Percentiles rank a stretch among this genome's conserved stretches.
These are phyloP conservation scores for Niebla homalea DNA, from an alignment of 495 filamentous ascomycete genomes.

Conservation along the genomic window DNA sequence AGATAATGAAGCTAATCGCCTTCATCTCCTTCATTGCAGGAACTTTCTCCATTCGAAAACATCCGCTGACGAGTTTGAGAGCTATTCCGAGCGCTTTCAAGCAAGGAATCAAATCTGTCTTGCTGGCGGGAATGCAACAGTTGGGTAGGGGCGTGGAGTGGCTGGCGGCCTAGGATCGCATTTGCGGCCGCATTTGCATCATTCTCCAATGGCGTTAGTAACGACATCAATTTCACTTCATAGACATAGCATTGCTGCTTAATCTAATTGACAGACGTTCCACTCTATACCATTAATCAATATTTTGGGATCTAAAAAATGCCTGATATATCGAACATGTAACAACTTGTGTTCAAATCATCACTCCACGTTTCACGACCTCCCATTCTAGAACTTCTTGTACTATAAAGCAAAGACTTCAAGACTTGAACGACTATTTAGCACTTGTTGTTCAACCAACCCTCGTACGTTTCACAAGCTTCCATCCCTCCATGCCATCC, in stretches of 20 bases:
- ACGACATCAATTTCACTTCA: too few relatives aligned
- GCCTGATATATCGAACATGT: too few relatives aligned
- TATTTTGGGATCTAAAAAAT: too few relatives aligned
- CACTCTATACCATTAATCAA: too few relatives aligned
- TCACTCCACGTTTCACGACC: too few relatives aligned
- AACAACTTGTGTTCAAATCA: too few relatives aligned
- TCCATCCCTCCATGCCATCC: background rate
- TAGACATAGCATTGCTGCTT: too few relatives aligned
- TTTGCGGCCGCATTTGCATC: background rate
- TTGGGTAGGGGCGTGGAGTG: background rate
- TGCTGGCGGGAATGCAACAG: background rate
- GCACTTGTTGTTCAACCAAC: background rate
- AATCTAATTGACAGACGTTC: too few relatives aligned
- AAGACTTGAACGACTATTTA: too few relatives aligned
- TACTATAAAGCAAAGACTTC: too few relatives aligned
- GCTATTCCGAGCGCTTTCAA: background rate
- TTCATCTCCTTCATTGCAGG: conserved; percentile 16
- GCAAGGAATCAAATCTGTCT: background rate
- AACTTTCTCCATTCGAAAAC: conserved; percentile 1
- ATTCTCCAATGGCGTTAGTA: too few relatives aligned
- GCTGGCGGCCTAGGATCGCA: background rate
- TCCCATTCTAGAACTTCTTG: too few relatives aligned
- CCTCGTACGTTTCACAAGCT: background rate
- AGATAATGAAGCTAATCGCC: conserved; percentile 9
- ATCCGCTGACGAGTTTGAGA: background rate